Evolutionary conservation across 75 land plant species (phyloP), one percentile per base, ranked within the genome.

Genomic region (Ceratopteris richardii): DNA sequence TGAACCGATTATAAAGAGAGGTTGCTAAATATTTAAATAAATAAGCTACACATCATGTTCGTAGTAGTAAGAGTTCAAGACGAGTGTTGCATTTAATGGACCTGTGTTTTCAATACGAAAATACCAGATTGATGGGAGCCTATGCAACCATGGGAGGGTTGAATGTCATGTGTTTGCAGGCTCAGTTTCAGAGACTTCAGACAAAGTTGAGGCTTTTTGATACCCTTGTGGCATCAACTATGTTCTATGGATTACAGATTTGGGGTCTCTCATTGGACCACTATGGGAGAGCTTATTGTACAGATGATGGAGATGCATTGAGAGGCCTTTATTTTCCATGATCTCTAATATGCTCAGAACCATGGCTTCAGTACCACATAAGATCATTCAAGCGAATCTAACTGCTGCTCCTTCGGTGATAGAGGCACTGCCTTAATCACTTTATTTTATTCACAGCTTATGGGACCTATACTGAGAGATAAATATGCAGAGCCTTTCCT

Each of bases 261-360:
- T 33, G 37, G 37, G 37, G 37, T 4, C 37, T 9, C 37, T 33
- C 37, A 33, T 3, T 3, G 37, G 37, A 33, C 37, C 37, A 33
- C 9, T 9, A 33, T 9, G 9, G 9, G 7, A 46, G 50, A 46
- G 4, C 17, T n/a, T 2, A 17, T 21, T 5, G 50, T 46, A 5
- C 50, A 6, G 22, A 46, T n/a, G 50, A 14, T 46, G 50, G 50
- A 46, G 22, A 21, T n/a, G 22, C 17, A 18, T 46, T 5, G 50
- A 46, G 50, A 46, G 50, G 18, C 50, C 50, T 46, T 46, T 46
- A 14, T 5, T 46, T 18, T 46, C 22, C 4, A 46, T 46, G 50
- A 46, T 46, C 22, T n/a, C 22, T 21, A 5, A 4, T 2, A 46
- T 46, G 50, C 5, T 46, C 3, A 46, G 50, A 17, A 46, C 22